phyloP scores from a whole-genome alignment of 257 asterid species.

The Primulina huaijiensis region DNA sequence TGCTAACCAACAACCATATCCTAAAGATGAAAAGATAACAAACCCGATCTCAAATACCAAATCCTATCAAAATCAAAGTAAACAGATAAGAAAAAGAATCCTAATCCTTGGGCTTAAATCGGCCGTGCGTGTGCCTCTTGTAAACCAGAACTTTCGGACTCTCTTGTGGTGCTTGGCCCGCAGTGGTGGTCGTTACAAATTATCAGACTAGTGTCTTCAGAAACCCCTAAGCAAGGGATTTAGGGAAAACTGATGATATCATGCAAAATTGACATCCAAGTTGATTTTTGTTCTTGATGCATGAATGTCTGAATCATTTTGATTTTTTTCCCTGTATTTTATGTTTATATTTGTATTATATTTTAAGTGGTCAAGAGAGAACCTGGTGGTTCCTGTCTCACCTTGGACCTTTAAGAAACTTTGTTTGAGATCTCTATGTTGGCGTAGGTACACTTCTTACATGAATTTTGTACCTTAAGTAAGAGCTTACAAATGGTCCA shows the following conservation, averaged over 20 bases:
- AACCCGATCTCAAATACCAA: too few relatives aligned
- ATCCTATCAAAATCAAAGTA: too few relatives aligned
- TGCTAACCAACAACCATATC: too few relatives aligned
- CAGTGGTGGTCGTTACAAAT: too few relatives aligned
- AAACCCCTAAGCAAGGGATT: too few relatives aligned
- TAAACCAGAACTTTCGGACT: too few relatives aligned
- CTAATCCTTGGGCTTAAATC: too few relatives aligned
- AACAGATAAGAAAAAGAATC: too few relatives aligned
- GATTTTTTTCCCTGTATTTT: background rate
- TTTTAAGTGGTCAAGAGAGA: conserved; percentile 2
- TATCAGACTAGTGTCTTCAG: too few relatives aligned
- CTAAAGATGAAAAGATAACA: too few relatives aligned
- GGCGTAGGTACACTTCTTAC: conserved; percentile 73
- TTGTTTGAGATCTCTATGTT: conserved; percentile 12
- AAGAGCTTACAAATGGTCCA: conserved; percentile 95
- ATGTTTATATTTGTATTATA: background rate
- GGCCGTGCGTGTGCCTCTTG: too few relatives aligned
- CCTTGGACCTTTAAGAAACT: conserved; percentile 2
- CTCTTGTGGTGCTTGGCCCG: too few relatives aligned
- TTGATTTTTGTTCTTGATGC: conserved; percentile 13
- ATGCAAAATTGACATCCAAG: background rate
- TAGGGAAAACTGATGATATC: conserved; percentile 2
- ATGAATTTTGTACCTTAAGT: conserved; percentile 84
- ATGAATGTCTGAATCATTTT: background rate
- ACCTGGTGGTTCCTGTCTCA: conserved; percentile 1